Evolutionary conservation across 2,329 filamentous ascomycete species (phyloP).

Genomic region (Biscogniauxia sp.): DNA sequence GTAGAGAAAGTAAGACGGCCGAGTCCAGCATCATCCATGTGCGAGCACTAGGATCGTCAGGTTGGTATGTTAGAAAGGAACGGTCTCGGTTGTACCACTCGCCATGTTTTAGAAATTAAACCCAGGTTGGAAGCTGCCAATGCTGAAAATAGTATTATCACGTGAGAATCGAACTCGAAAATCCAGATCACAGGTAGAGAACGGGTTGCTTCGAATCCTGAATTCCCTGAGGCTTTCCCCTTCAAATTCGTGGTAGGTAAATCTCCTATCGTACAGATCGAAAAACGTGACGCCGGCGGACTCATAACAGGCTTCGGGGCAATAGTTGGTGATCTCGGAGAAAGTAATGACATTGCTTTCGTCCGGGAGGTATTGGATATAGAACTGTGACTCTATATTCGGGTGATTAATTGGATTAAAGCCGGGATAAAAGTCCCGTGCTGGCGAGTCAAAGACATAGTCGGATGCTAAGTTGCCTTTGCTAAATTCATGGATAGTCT

Average conservation of each 20-base stretch:
- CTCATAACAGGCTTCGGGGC: neutral
- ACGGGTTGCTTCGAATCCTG: neutral
- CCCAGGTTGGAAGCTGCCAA: neutral
- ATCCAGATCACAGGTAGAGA: neutral
- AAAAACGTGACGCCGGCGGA: neutral
- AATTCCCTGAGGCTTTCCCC: neutral
- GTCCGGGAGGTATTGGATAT: neutral
- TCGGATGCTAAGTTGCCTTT: neutral
- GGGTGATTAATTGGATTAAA: neutral
- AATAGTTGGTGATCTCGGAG: neutral
- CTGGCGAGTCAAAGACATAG: neutral
- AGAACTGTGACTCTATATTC: neutral
- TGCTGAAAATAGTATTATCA: neutral
- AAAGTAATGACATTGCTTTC: neutral
- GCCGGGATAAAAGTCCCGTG: neutral
- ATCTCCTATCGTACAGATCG: neutral
- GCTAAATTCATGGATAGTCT: conserved; percentile 13
- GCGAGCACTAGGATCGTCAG: too few relatives aligned
- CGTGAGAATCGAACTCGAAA: neutral
- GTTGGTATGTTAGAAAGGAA: neutral
- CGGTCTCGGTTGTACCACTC: neutral
- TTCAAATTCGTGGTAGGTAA: neutral
- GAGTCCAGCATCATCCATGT: too few relatives aligned
- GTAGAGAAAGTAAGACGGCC: neutral
- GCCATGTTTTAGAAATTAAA: neutral